Evolutionary conservation across 2,329 filamentous ascomycete genomes (phyloP).

Genomic region (Zasmidium cellare): DNA sequence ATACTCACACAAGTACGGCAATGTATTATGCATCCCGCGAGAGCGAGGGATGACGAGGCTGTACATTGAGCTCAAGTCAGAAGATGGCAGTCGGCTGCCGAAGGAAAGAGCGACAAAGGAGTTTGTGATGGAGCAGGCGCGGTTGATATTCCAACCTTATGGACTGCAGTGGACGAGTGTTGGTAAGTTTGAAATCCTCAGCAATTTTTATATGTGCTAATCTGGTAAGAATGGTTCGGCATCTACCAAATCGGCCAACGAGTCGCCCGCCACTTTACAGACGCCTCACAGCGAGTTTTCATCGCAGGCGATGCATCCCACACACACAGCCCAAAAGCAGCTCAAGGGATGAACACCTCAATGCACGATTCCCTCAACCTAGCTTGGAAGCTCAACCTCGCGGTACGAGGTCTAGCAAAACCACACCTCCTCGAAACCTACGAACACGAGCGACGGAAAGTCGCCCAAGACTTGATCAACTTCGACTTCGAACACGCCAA

Average conservation of each 20-base stretch:
- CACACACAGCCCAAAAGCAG: conserved; percentile 43
- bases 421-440: conserved; percentile 41
- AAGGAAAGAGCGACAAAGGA: conserved; percentile 54
- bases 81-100: conserved; percentile 32
- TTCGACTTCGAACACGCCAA: conserved; percentile 52
- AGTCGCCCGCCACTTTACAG: conserved; percentile 48
- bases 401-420: conserved; percentile 40
- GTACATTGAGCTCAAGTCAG: conserved; percentile 50
- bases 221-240: conserved; percentile 49
- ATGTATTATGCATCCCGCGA: conserved; percentile 71
- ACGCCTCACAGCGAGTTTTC: conserved; percentile 44
- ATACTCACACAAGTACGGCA: conserved; percentile 66
- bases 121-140: conserved; percentile 68
- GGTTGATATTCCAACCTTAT: conserved; percentile 48
- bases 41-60: conserved; percentile 71
- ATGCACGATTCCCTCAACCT: conserved; percentile 49
- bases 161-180: conserved; percentile 46
- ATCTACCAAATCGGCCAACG: conserved; percentile 53
- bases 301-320: conserved; percentile 51
- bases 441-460: conserved; percentile 43
- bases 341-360: conserved; percentile 47
- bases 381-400: conserved; percentile 46
- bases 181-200: conserved; percentile 24
- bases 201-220: neutral
- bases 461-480: conserved; percentile 45